These are phyloP conservation scores for Phytopythium oedochilum DNA, from an alignment of 352 stramenopile genomes.

Conservation along the genomic window DNA sequence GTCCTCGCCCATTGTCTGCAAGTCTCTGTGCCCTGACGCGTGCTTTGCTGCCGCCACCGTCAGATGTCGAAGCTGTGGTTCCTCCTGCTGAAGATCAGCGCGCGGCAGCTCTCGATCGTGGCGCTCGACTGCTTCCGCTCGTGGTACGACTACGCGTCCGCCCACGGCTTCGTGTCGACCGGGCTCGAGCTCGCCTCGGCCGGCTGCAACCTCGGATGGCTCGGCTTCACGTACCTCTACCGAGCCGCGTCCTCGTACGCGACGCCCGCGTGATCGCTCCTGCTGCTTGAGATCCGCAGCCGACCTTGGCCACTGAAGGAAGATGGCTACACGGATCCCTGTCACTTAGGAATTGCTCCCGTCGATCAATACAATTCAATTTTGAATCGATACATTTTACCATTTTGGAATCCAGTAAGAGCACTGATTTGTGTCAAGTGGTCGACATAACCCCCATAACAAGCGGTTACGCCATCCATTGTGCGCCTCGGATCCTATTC, in stretches of 20 bases:
- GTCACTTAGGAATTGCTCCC: too few relatives aligned
- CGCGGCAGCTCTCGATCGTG: slow-evolving; percentile 58
- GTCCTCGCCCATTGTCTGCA: not conserved
- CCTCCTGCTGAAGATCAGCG: slow-evolving; percentile 71
- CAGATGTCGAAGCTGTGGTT: slow-evolving; percentile 82
- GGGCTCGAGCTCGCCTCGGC: slow-evolving; percentile 64
- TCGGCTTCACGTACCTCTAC: slow-evolving; percentile 57
- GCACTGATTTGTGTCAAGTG: too few relatives aligned
- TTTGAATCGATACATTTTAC: too few relatives aligned
- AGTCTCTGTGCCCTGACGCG: not conserved
- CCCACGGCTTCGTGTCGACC: slow-evolving; percentile 63
- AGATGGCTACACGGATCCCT: too few relatives aligned
- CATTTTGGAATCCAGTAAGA: too few relatives aligned
- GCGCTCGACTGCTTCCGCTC: slow-evolving; percentile 60
- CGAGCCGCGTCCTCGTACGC: slow-evolving; percentile 37
- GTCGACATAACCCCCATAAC: not conserved
- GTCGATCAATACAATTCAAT: too few relatives aligned
- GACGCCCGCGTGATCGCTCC: slow-evolving; percentile 8
- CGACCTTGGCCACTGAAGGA: too few relatives aligned
- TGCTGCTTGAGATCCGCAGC: too few relatives aligned
- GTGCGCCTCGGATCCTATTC: not conserved
- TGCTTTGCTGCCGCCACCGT: slow-evolving; percentile 3
- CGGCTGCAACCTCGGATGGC: slow-evolving; percentile 55
- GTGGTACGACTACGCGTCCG: slow-evolving; percentile 67
- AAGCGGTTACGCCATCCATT: too few relatives aligned